Evolutionary conservation across 2,329 filamentous ascomycete genomes (phyloP), one percentile per base, ranked within the genome.

Genomic region (Xylaria sp.): DNA sequence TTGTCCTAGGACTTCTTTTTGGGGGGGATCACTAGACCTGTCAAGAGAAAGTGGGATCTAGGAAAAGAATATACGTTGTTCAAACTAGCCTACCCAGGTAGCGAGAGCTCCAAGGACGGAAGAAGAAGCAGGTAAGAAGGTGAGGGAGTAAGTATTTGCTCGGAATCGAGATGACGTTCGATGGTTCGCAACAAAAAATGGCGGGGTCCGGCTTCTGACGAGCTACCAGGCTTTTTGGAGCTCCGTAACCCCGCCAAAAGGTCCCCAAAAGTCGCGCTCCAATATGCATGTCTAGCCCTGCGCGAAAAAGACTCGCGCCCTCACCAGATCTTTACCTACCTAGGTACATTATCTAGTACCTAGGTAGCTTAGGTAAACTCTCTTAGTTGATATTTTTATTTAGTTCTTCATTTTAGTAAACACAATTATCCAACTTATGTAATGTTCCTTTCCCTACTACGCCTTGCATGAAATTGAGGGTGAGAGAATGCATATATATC

Each of bases 131-230:
- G 17, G 10, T 47, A n/a, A 38, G 33, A 29, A 51, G 7, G 20
- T 11, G 20, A 42, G 45, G 25, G 39, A 25, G 33, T 29, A 49
- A 33, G 22, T 51, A 38, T 61, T 45, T 17, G 33, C 27, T 33
- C 11, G 27, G 25, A 51, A 54, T 45, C 20, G 39, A 42, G 45
- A 62, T 64, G 64, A 69, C 57, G 67, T 49, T 67, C 20, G 25
- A 61, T 25, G 44, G 49, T 22, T 61, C 42, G 62, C 54, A 42
- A 51, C n/a, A 49, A 33, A 49, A 67, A 54, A 63, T 69, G 61
- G 61, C 54, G 63, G 69, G 69, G 44, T 69, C 63, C 64, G 64
- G 49, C 33, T 49, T 27, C 59, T 59, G 50, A n/a, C 38, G 38
- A 56, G 47, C 25, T 38, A 44, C 33, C 36, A 42, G 36, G 36